Base-by-base conservation (phyloP, 257 asterid genomes). In the Nicotiana sylvestris region DNA sequence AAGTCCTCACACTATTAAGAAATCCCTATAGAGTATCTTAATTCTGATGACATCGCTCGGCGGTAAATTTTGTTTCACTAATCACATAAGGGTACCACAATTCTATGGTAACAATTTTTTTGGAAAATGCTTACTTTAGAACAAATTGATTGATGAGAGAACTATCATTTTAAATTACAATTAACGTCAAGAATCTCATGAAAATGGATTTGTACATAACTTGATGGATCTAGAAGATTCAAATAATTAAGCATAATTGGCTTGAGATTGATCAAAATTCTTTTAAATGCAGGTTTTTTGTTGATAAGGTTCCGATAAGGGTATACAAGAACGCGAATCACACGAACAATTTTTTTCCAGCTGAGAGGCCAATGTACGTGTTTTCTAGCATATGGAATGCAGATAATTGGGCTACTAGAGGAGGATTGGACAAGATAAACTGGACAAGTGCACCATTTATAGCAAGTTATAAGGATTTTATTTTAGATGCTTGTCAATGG, bases 311-410 rank as follows among this genome's bases (percentile, higher is more conserved):
- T 11, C 97, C 99, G 0, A 76, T 96, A 21, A 85, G 99, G 67
- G 97, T 93, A 25, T 96, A 77, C 96, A 96, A 90, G 91, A 96
- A 94, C 43, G 97, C 98, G 0, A 91, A 96, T 86, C 92, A 94
- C 92, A 91, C 91, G 18, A 96, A 96, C 97, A 89, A 84, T 61
- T 96, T 96, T 93, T 96, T 88, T 88, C 99, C 99, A 0, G 86
- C 84, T 6, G 85, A 90, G 84, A 90, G 93, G 89, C 98, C 99
- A 9, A 96, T 96, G 99, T 91, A 89, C 86, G 77, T 96, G 21
- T 93, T 96, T 84, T 96, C 99, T 5, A 96, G 98, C 91, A 94
- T 96, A 21, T 96, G 99, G 99, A 91, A 96, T 55, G 99, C 97
- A 0, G 99, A 96, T 33, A 97, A 96, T 85, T 96, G 99, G 99